Evolutionary conservation across 768 basidiomycete genomes (phyloP).

Genomic region (Strobilomyces dryophilus): DNA sequence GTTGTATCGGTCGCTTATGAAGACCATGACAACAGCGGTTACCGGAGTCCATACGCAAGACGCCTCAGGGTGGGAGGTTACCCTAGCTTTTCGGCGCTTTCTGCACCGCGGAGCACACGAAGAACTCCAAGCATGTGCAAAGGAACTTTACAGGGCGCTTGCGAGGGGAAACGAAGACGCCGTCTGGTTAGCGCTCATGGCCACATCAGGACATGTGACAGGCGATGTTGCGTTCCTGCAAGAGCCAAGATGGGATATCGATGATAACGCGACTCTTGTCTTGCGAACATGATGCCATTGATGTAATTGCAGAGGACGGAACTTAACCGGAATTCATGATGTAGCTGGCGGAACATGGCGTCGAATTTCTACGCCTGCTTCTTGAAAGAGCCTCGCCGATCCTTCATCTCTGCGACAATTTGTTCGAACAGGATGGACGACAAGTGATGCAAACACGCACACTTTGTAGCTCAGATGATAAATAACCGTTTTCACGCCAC

Average conservation of each 20-base stretch:
- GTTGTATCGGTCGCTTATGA: slow-evolving; percentile 70
- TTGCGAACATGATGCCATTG: slow-evolving; percentile 26
- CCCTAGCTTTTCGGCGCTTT: slow-evolving; percentile 73
- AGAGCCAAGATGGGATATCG: slow-evolving; percentile 62
- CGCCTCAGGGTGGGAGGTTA: slow-evolving; percentile 73
- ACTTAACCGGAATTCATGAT: slow-evolving; percentile 9
- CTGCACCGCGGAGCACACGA: slow-evolving; percentile 60
- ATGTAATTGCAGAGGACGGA: background rate
- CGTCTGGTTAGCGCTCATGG: slow-evolving; percentile 74
- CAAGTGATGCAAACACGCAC: slow-evolving; percentile 42
- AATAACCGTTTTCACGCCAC: slow-evolving; percentile 86
- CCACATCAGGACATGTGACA: slow-evolving; percentile 44
- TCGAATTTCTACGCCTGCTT: slow-evolving; percentile 79
- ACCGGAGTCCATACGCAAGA: slow-evolving; percentile 69
- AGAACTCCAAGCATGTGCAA: slow-evolving; percentile 68
- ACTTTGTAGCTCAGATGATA: slow-evolving; percentile 96
- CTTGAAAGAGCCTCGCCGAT: slow-evolving; percentile 70
- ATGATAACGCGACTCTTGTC: slow-evolving; percentile 33
- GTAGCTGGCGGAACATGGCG: slow-evolving; percentile 52
- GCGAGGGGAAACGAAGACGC: slow-evolving; percentile 67
- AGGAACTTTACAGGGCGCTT: slow-evolving; percentile 59
- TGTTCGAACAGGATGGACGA: background rate
- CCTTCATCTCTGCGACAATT: slow-evolving; percentile 64
- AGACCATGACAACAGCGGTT: slow-evolving; percentile 66
- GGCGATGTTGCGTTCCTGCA: slow-evolving; percentile 47